Base-by-base conservation (phyloP, 2,329 filamentous ascomycete species). In the Colletotrichum australisinense region DNA sequence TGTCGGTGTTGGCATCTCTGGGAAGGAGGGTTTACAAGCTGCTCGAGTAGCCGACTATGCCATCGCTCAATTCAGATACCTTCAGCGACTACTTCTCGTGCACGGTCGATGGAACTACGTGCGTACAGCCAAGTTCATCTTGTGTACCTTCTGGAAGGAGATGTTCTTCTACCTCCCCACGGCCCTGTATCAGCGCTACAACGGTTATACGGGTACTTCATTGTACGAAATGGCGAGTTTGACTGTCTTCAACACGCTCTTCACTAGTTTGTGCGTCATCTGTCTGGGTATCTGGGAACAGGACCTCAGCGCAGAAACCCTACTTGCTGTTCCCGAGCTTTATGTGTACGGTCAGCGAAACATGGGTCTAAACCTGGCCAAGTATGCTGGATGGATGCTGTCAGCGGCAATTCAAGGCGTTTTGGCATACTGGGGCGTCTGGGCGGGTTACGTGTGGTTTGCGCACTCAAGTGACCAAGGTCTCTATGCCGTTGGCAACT, bases 101-200 rank as follows among this genome's bases (percentile, higher is more conserved):
- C 95, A 97, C 79, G 95, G 95, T 0, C 88, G 94, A 11, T 97
- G 95, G 95, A 97, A 97, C 82, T 97, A 98, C 76, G 89, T 96
- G 32, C 90, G 95, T 19, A 95, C 94, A 0, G 94, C 93, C 83
- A 96, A 96, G 80, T 98, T 98, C 80, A 95, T 95, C 2, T 88
- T 98, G 4, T 92, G 92, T 67, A 98, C 95, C 0, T 98, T 98
- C 81, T 98, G 95, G 95, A 98, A 98, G 80, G 90, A 92, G 78
- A 87, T 91, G 84, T 86, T 96, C 73, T 97, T 97, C 83, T 97
- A 97, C 80, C 86, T 97, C 4, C 93, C 94, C 0, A 94, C 97
- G 80, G 94, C 95, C 1, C 86, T 95, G 42, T 98, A 94, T 78
- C 95, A 97, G 82, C 89, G 91, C 67, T 95, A 91, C 84, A 93